These are phyloP conservation scores for slime mould (Dictyostelium discoideum) DNA, from an alignment of 78 protist genomes.

Conservation along the genomic window dicty_2.7 NC_007088.5:7204501-7205000, in stretches of 20 bases:
- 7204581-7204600: slow-evolving; percentile 62
- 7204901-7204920: slow-evolving; percentile 48
- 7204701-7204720: slow-evolving; percentile 45
- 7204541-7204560: slow-evolving; percentile 8
- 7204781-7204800: slow-evolving; percentile 62
- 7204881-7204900: slow-evolving; percentile 75
- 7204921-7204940: slow-evolving; percentile 45
- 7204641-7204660: neutral
- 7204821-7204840: slow-evolving; percentile 56
- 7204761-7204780: slow-evolving; percentile 82
- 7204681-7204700: neutral
- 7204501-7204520: neutral
- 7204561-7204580: slow-evolving; percentile 44
- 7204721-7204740: slow-evolving; percentile 63
- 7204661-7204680: neutral
- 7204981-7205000: neutral
- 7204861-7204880: slow-evolving; percentile 67
- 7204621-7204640: neutral
- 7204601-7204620: slow-evolving; percentile 50
- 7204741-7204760: slow-evolving; percentile 45
- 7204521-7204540: neutral
- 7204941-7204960: neutral
- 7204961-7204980: neutral
- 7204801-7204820: slow-evolving; percentile 52
- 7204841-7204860: slow-evolving; percentile 45